These are phyloP conservation scores for Lactifluus piperatus DNA, from an alignment of 768 basidiomycete species.

Conservation along the genomic window DNA sequence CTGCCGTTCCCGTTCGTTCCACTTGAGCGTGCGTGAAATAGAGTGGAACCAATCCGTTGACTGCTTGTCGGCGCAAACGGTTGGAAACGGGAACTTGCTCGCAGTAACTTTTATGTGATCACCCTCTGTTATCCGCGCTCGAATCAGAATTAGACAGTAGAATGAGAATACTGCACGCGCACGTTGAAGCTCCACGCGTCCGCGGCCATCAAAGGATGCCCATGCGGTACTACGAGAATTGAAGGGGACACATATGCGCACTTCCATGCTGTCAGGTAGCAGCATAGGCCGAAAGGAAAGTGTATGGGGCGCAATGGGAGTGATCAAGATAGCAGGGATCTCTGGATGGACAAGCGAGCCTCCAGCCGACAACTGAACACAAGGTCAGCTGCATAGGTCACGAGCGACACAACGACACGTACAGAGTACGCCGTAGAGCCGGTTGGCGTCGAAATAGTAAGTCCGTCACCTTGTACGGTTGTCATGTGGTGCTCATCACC, in stretches of 20 bases:
- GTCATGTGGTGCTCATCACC: constrained; percentile 99
- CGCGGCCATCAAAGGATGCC: constrained; percentile 97
- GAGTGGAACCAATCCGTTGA: constrained; percentile 99
- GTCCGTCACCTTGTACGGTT: constrained; percentile 95
- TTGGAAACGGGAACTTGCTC: constrained; percentile 96
- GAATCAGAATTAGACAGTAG: constrained; percentile 5
- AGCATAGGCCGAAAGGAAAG: constrained; percentile 98
- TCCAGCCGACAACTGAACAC: constrained; percentile 70
- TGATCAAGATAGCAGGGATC: constrained; percentile 92
- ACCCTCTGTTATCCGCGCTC: constrained; percentile 56
- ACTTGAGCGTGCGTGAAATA: constrained; percentile 92
- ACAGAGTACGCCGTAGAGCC: constrained; percentile 99
- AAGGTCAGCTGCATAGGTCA: constrained; percentile 13
- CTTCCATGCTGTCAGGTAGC: constrained; percentile 95
- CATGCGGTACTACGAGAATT: constrained; percentile 97
- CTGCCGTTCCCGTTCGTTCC: constrained; percentile 98
- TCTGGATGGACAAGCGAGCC: constrained; percentile 97
- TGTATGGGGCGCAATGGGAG: constrained; percentile 97
- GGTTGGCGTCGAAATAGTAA: constrained; percentile 92
- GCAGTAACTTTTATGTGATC: constrained; percentile 99
- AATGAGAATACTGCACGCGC: constrained; percentile 25
- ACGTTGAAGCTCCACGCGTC: constrained; percentile 94
- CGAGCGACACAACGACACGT: constrained; percentile 24
- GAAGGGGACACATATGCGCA: constrained; percentile 97
- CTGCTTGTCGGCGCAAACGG: constrained; percentile 95